Evolutionary conservation across 768 basidiomycete genomes (phyloP).

Genomic region (Russula sp.): DNA sequence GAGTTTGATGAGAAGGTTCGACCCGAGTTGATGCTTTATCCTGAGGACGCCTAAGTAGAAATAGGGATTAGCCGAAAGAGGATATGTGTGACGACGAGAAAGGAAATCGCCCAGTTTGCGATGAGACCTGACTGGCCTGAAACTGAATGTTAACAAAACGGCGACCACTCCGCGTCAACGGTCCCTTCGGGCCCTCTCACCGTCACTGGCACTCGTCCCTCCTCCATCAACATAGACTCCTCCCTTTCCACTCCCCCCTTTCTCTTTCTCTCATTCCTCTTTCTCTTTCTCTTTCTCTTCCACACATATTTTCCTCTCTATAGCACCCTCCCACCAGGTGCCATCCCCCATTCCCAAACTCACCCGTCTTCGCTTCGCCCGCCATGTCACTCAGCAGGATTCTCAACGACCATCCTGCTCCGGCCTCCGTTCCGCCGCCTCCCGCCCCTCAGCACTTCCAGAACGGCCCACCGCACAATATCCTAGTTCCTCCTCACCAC

Average conservation of each 20-base stretch:
- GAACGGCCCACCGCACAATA: slow-evolving; percentile 32
- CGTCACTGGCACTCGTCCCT: neutral
- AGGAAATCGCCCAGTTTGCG: slow-evolving; percentile 27
- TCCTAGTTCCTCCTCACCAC: slow-evolving; percentile 33
- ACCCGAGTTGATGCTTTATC: slow-evolving; percentile 86
- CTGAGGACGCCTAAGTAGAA: slow-evolving; percentile 41
- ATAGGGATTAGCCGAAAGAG: slow-evolving; percentile 13
- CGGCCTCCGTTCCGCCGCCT: slow-evolving; percentile 31
- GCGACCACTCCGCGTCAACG: slow-evolving; percentile 30
- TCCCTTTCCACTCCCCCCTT: neutral
- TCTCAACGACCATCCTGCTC: slow-evolving; percentile 50
- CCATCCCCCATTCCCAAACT: neutral
- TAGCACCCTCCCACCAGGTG: slow-evolving; percentile 27
- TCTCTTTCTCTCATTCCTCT: neutral
- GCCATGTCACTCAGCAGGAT: slow-evolving; percentile 33
- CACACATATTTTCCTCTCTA: neutral
- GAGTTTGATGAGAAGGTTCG: slow-evolving; percentile 95
- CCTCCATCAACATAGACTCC: neutral
- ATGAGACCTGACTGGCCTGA: slow-evolving; percentile 21
- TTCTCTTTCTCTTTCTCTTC: neutral
- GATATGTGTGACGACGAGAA: slow-evolving; percentile 16
- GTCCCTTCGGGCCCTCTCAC: slow-evolving; percentile 18
- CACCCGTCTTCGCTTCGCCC: slow-evolving; percentile 12
- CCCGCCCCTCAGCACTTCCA: slow-evolving; percentile 36
- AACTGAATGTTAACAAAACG: slow-evolving; percentile 23